Evolutionary conservation across 2,329 filamentous ascomycete species (phyloP).

Genomic region (Calonectria ilicicola): DNA sequence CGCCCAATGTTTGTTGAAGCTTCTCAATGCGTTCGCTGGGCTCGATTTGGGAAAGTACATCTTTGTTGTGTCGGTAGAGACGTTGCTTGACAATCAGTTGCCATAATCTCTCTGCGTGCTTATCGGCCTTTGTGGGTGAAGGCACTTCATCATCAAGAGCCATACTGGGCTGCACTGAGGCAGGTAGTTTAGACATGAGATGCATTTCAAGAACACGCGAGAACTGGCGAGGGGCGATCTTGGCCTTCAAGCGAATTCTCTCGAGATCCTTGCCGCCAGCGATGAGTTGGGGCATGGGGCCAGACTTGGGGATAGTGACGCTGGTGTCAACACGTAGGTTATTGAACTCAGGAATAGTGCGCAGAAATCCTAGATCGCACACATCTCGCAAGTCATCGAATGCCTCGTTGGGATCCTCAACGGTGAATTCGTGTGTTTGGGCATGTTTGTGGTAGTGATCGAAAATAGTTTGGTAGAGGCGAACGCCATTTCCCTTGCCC

Average conservation of each 20-base stretch:
- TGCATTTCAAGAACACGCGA: conserved; percentile 81
- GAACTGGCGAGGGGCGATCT: conserved; percentile 84
- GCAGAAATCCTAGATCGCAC: conserved; percentile 76
- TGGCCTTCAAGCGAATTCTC: conserved; percentile 69
- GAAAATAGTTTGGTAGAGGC: conserved; percentile 86
- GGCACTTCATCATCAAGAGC: conserved; percentile 55
- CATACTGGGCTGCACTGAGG: conserved; percentile 66
- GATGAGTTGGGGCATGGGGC: conserved; percentile 62
- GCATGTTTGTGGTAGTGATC: conserved; percentile 73
- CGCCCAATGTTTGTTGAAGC: conserved; percentile 75
- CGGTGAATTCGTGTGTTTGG: conserved; percentile 84
- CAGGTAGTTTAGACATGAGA: conserved; percentile 70
- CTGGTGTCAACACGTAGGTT: conserved; percentile 66
- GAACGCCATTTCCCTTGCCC: conserved; percentile 79
- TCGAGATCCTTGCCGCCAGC: conserved; percentile 69
- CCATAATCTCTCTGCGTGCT: conserved; percentile 78
- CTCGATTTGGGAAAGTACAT: conserved; percentile 78
- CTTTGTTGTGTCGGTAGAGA: conserved; percentile 80
- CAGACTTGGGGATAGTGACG: conserved; percentile 61
- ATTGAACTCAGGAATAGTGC: conserved; percentile 68
- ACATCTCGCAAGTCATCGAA: conserved; percentile 86
- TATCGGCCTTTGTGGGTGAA: conserved; percentile 64
- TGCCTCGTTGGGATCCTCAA: conserved; percentile 92
- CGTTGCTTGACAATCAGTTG: conserved; percentile 81
- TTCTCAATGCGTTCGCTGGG: conserved; percentile 76